Base-by-base conservation (phyloP, 1,139 yeast species). In the Groenewaldozyma auringiensis region DNA sequence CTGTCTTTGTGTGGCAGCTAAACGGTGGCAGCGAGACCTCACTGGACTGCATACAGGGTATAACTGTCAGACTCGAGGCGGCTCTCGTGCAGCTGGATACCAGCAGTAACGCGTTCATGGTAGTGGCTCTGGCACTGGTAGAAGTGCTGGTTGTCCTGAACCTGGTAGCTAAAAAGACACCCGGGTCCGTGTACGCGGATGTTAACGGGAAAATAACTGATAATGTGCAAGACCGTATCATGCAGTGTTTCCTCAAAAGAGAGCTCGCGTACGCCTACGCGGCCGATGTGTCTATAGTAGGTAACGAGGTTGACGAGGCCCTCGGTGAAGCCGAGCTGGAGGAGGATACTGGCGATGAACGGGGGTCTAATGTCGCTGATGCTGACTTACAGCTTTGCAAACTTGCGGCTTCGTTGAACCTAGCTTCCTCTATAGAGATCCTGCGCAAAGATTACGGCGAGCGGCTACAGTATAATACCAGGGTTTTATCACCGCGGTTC, bases 401-500 rank as follows among this genome's bases (percentile, higher is more conserved):
- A 17, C 29, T 49, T 22, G 52, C 62, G 2, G 53, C 60, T 21
- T 57, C 52, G 42, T 44, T 59, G 11, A 43, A 50, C 4, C 42
- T 59, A 9, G 59, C 61, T 2, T 48, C 50, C 4, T 46, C 50
- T 2, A 56, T 54, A 11, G 56, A 52, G 4, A 41, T 59, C 11
- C 42, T 57, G 14, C 48, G 47, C 11, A 22, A 42, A 2, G 47
- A 44, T 16, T 53, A 45, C 40, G 54, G 48, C 1, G 42, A 46
- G 4, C 47, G 62, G 20, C 44, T 59, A n/a, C 35, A 34, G 11
- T 41, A 50, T 18, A 58, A 59, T 43, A 36, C 43, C 21, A 45
- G 41, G 72, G 37, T 33, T 3, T 43, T 58, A 16, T 58, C 61
- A 13, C 41, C 52, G 3, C 45, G 54, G 8, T 54, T 50, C 43